Evolutionary conservation across 2,329 filamentous ascomycete genomes (phyloP).

Genomic region (Colletotrichum sp.): DNA sequence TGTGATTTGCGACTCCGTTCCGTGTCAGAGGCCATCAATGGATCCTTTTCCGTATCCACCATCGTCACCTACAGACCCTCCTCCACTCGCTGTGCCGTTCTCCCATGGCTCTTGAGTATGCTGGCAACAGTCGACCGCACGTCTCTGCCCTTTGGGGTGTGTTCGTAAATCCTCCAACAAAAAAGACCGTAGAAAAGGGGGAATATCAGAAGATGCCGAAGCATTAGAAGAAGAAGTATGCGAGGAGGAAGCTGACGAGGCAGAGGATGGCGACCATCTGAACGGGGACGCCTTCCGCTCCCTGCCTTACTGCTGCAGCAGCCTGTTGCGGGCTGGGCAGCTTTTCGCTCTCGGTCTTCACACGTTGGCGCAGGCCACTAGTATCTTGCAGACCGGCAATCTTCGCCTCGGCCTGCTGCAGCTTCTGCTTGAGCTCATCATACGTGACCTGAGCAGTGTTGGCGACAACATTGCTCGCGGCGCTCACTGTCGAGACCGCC

Average conservation of each 20-base stretch:
- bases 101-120: not conserved
- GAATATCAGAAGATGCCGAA: not conserved
- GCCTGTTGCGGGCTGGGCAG: slow-evolving; percentile 48
- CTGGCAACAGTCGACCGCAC: not conserved
- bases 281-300: slow-evolving; percentile 79
- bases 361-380: slow-evolving; percentile 77
- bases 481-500: slow-evolving; percentile 36
- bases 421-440: slow-evolving; percentile 74
- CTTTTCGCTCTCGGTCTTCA: slow-evolving; percentile 59
- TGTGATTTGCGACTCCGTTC: slow-evolving; percentile 15
- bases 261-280: slow-evolving; percentile 85
- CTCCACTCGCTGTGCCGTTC: not conserved
- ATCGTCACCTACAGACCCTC: not conserved
- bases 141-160: not conserved
- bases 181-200: slow-evolving; percentile 6
- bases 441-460: slow-evolving; percentile 45
- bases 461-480: slow-evolving; percentile 54
- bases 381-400: slow-evolving; percentile 75
- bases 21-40: slow-evolving; percentile 2
- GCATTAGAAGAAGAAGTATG: slow-evolving; percentile 91
- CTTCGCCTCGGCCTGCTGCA: slow-evolving; percentile 76
- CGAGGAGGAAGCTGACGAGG: slow-evolving; percentile 88
- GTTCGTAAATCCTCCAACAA: slow-evolving; percentile 4
- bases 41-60: not conserved
- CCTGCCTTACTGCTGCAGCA: slow-evolving; percentile 61